Base-by-base conservation (phyloP, 208 protist species). In the Wallacemonas sp. region DNA sequence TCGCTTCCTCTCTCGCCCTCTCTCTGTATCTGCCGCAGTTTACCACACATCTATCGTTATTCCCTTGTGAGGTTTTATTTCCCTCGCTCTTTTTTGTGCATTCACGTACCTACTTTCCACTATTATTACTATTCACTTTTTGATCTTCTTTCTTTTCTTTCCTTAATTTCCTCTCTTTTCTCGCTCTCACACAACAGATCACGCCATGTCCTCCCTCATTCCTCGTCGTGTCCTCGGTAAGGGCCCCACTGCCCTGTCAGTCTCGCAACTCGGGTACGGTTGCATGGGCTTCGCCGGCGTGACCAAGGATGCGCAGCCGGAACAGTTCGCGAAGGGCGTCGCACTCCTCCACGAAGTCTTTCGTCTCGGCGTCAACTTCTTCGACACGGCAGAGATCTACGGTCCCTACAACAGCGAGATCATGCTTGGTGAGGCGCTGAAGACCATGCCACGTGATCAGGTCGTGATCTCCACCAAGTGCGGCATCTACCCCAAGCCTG, bases 341-440 rank as follows among this genome's bases (percentile, higher is more conserved):
- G 54, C 0, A 27, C 41, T 77, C 1, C 74, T 81, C 49, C 70
- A 55, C 17, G 68, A 72, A 43, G 75, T 70, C 4, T 74, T 73
- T 39, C 21, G 34, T 1, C 49, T 57, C 11, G 75, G 75, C 34
- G 43, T 75, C 33, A 80, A 65, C 57, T 80, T 80, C 61, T 80
- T 80, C 52, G 75, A 80, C 49, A 80, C 75, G 14, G 75, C 75
- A 0, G 44, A 74, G 48, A 26, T 56, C n/a, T 80, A 80, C 48
- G 75, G 75, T 1, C 75, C 75, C 36, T 52, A 73, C 66, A 63
- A 60, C 38, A 79, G 68, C 39, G 74, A 79, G 39, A 55, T 47
- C 26, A 66, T 79, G 47, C 60, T 79, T 11, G 74, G 72, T 14
- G 60, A 79, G 57, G 74, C 74, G 16, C 43, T 79, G 21, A 34